Evolutionary conservation across 2,329 filamentous ascomycete genomes (phyloP).

Genomic region (Stagonosporopsis cucurbitacearum): DNA sequence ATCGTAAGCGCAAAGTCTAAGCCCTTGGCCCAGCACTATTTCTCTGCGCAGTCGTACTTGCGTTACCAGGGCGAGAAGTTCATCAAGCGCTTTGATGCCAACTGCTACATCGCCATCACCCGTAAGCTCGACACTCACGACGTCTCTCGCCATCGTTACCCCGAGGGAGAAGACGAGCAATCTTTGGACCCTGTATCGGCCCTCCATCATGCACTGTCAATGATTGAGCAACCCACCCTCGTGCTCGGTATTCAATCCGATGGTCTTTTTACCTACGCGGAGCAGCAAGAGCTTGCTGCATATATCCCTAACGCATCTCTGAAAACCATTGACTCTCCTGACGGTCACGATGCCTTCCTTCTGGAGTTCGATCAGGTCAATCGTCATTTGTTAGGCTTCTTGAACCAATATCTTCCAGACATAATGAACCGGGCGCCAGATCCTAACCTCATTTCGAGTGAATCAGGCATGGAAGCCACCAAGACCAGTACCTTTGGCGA

Average conservation of each 20-base stretch:
- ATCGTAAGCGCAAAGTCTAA: constrained; percentile 43
- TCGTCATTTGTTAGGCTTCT: constrained; percentile 80
- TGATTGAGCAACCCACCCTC: constrained; percentile 87
- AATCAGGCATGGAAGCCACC: constrained; percentile 64
- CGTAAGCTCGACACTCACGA: constrained; percentile 98
- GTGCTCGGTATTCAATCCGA: constrained; percentile 95
- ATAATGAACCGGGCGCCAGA: constrained; percentile 72
- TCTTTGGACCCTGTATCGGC: constrained; percentile 61
- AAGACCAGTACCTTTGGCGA: constrained; percentile 95
- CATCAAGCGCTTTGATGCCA: constrained; percentile 94
- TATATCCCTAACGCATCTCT: constrained; percentile 79
- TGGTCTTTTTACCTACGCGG: constrained; percentile 94
- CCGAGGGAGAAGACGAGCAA: constrained; percentile 41
- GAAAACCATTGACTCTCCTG: constrained; percentile 88
- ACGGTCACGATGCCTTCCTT: constrained; percentile 95
- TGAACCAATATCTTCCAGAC: constrained; percentile 81
- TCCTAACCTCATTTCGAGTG: constrained; percentile 47
- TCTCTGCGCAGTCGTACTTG: constrained; percentile 96
- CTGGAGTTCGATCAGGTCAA: constrained; percentile 98
- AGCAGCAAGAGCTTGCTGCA: constrained; percentile 89
- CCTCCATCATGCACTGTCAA: constrained; percentile 71
- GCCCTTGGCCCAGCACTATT: constrained; percentile 72
- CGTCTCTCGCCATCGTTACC: constrained; percentile 75
- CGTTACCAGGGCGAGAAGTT: constrained; percentile 97
- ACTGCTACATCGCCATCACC: constrained; percentile 99